These are phyloP conservation scores for Senecio squalidus DNA, from an alignment of 140 eudicot species.

Conservation along the genomic window DNA sequence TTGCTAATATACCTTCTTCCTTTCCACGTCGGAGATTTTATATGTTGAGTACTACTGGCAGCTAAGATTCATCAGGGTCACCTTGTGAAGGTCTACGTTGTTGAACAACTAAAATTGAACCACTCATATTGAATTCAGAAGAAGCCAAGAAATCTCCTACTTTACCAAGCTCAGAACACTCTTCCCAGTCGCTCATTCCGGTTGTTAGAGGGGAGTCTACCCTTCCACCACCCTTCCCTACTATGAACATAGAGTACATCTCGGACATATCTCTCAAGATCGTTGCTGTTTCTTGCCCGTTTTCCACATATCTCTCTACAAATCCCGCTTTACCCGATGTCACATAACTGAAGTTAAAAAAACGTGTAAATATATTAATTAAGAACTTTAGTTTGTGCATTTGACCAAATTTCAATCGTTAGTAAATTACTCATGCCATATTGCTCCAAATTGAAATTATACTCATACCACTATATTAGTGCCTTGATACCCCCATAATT, in stretches of 20 bases:
- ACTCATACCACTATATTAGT: no score
- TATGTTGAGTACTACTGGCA: background rate
- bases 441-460: no score
- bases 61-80: constrained; percentile 19
- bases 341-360: constrained; percentile 46
- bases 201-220: constrained; percentile 44
- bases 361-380: background rate
- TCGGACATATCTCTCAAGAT: constrained; percentile 55
- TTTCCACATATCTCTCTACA: constrained; percentile 51
- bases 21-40: background rate
- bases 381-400: background rate
- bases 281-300: constrained; percentile 52
- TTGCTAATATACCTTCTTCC: background rate
- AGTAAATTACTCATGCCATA: no score
- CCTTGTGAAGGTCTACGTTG: constrained; percentile 31
- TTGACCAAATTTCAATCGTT: background rate
- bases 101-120: constrained; percentile 63
- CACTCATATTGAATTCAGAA: constrained; percentile 54
- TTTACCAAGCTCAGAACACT: constrained; percentile 72
- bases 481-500: no score
- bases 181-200: constrained; percentile 82
- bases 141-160: constrained; percentile 75
- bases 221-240: constrained; percentile 62
- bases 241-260: constrained; percentile 62
- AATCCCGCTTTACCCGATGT: constrained; percentile 63